Percentiles rank a stretch among this genome's conserved stretches.
Conservation (phyloP, 441 rosid species). For the Mallotus repandus region DNA sequence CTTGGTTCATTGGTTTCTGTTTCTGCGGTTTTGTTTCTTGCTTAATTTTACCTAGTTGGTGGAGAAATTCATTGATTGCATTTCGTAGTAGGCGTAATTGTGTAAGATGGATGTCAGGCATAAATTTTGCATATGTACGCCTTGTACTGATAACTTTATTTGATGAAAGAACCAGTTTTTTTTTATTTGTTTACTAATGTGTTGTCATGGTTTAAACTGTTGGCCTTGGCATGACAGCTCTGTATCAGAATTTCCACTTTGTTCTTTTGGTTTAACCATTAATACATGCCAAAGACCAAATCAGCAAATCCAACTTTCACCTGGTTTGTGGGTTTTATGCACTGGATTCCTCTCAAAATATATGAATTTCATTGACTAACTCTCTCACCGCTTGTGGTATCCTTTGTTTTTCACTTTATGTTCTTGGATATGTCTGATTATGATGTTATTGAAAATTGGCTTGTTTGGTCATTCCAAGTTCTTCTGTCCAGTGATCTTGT, state of each 20-base stretch:
- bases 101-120: background rate
- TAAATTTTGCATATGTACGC: background rate
- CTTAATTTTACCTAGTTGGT: background rate
- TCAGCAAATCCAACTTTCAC: no score
- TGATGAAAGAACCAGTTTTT: background rate
- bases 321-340: no score
- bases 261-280: no score
- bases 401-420: background rate
- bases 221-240: no score
- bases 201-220: background rate
- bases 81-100: background rate
- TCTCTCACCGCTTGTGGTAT: no score
- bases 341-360: no score
- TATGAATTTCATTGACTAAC: no score
- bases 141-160: background rate
- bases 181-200: background rate
- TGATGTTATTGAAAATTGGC: background rate
- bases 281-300: no score
- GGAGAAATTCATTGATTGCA: conserved; percentile 1
- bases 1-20: no score
- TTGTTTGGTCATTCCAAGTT: background rate
- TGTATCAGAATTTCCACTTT: no score
- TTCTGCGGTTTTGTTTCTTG: no score
- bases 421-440: no score
- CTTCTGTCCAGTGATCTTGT: conserved; percentile 1